Evolutionary conservation across 257 asterid genomes (phyloP), one percentile per base, ranked within the genome.

Genomic region (Gynochthodes officinalis): DNA sequence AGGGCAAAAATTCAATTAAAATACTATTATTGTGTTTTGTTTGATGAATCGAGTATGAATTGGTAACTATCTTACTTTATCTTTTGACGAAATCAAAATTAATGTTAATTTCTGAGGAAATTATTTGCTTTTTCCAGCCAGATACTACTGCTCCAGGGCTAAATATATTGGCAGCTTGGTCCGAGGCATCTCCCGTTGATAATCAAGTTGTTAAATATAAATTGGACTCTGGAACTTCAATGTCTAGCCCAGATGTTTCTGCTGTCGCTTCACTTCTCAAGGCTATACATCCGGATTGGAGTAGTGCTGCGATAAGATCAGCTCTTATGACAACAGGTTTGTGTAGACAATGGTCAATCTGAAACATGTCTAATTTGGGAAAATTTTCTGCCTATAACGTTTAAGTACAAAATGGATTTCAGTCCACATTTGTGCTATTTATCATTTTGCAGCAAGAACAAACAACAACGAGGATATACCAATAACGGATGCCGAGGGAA

Each of bases 211-310:
- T 73, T 4, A 75, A 83, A 74, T 87, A 57, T n/a, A 61, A 81
- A 0, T 40, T 85, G 1, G 12, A 5, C 0, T 83, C 87, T 0
- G 88, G 89, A 33, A 87, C 88, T 1, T 87, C 92, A 42, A 85
- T 87, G 92, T 60, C 92, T 14, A 83, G 86, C 73, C 90, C 92
- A 4, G 88, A 87, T 40, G 87, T 85, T 9, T 73, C 87, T 0
- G 88, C 73, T 0, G 59, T 72, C 0, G 85, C 84, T 32, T 83
- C 83, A 2, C 83, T 85, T 30, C 63, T 87, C 33, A 87, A 83
- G 72, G 86, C 89, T 30, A 64, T 83, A 33, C 88, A 87, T 69
- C 92, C 88, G 0, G 61, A 74, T 62, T 87, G 92, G 89, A 84
- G 86, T 30, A 81, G 86, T 40, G 84, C 91, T 23, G 89, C 89